phyloP scores from a whole-genome alignment of 1,284 basidiomycete species.

The Marasmius fiardii region DNA sequence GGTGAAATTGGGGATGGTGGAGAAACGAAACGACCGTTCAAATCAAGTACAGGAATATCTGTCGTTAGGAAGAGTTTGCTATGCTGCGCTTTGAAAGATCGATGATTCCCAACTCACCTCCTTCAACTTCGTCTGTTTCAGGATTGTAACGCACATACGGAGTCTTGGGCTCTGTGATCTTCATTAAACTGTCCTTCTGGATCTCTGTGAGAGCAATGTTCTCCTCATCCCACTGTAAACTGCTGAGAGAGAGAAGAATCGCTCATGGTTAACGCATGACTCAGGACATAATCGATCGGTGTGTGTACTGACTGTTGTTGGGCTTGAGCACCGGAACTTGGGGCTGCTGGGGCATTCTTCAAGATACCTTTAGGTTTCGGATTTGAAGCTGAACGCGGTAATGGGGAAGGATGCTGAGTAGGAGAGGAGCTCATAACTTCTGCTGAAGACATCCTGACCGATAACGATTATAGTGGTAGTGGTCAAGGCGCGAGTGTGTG shows the following conservation, averaged over 20 bases:
- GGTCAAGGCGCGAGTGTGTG: conserved; percentile 1
- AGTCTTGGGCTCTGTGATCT: conserved; percentile 97
- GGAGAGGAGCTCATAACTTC: conserved; percentile 29
- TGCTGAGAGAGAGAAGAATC: conserved; percentile 28
- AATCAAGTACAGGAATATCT: conserved; percentile 70
- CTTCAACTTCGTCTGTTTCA: conserved; percentile 78
- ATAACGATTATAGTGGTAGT: not conserved
- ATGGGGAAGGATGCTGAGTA: conserved; percentile 34
- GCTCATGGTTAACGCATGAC: conserved; percentile 5
- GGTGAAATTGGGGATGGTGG: conserved; percentile 40
- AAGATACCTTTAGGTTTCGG: conserved; percentile 80
- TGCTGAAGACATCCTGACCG: conserved; percentile 33
- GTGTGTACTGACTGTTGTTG: conserved; percentile 46
- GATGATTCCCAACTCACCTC: conserved; percentile 48
- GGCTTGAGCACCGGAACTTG: conserved; percentile 24
- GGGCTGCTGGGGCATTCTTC: conserved; percentile 66
- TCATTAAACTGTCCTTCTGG: conserved; percentile 92
- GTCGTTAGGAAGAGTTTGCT: not conserved
- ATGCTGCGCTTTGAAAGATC: not conserved
- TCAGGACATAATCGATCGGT: conserved; percentile 2
- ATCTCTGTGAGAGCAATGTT: conserved; percentile 89
- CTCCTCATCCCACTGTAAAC: conserved; percentile 88
- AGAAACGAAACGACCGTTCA: conserved; percentile 37
- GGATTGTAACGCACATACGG: conserved; percentile 90
- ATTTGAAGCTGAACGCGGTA: conserved; percentile 54